These are phyloP conservation scores for Bifiguratus adelaidae DNA, from an alignment of 192 early-diverging fungal species.

Conservation along the genomic window DNA sequence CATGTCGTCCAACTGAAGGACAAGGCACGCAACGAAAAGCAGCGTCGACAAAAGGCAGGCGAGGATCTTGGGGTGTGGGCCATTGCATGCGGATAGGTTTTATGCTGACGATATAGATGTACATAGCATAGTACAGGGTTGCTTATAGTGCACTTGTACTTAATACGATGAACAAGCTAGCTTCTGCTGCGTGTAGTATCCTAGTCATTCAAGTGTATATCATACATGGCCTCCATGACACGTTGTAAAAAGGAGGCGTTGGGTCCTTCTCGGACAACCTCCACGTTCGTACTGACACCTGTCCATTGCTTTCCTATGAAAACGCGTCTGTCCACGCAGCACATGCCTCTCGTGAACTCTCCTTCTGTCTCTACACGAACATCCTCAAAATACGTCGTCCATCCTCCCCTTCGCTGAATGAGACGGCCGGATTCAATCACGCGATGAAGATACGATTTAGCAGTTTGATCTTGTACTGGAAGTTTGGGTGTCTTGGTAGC, in stretches of 20 bases:
- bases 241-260: constrained; percentile 1
- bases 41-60: not conserved
- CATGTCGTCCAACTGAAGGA: not conserved
- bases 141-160: no score
- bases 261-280: constrained; percentile 8
- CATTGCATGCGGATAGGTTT: no score
- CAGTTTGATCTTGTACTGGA: constrained; percentile 5
- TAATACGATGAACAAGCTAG: no score
- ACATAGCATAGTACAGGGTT: no score
- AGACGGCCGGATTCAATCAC: no score
- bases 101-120: no score
- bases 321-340: constrained; percentile 5
- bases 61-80: not conserved
- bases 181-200: no score
- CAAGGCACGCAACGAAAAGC: constrained; percentile 1
- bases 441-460: no score
- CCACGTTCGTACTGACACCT: constrained; percentile 2
- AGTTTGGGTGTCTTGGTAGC: constrained; percentile 22
- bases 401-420: constrained; percentile 6
- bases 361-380: constrained; percentile 31
- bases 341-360: constrained; percentile 29
- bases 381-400: constrained; percentile 25
- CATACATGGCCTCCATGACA: constrained; percentile 6
- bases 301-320: not conserved
- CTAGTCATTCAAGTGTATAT: no score